Percentiles rank a stretch among this genome's conserved stretches.
These are phyloP conservation scores for Globisporangium okanoganense DNA, from an alignment of 352 stramenopile species.

Conservation along the genomic window DNA sequence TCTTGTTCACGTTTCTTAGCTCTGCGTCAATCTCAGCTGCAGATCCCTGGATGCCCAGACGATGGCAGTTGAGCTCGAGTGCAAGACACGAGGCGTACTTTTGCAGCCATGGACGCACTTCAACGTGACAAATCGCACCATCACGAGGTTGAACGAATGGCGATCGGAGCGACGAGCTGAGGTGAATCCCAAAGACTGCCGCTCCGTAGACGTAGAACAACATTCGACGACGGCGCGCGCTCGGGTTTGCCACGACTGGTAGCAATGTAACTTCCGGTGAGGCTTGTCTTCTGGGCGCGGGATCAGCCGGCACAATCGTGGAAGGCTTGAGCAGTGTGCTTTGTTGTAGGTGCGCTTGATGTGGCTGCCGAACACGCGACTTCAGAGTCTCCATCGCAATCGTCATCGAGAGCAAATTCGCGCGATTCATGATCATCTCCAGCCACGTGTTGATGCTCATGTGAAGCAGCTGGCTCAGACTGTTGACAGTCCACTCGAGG, in stretches of 20 bases:
- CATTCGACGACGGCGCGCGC: background rate
- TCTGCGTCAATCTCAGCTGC: constrained; percentile 7
- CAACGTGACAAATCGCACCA: background rate
- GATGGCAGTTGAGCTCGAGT: constrained; percentile 21
- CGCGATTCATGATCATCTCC: background rate
- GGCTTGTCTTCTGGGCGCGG: background rate
- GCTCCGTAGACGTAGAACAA: background rate
- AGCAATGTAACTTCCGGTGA: background rate
- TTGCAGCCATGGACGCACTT: constrained; percentile 34
- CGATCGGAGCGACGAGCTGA: background rate
- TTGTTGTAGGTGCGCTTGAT: background rate
- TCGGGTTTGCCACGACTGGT: background rate
- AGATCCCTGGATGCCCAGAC: constrained; percentile 4
- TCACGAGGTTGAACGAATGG: background rate
- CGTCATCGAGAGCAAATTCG: constrained; percentile 3
- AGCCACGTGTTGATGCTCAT: constrained; percentile 2
- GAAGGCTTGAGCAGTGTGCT: background rate
- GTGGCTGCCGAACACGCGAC: background rate
- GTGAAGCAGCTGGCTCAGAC: background rate
- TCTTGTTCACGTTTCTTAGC: constrained; percentile 4
- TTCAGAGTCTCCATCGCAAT: constrained; percentile 3
- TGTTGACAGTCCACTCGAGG: constrained; percentile 1
- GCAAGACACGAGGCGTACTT: constrained; percentile 18
- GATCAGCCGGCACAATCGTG: background rate
- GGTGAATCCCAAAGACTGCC: background rate